Conservation (phyloP, 345 rosid genomes). For the Viola odorata region DNA sequence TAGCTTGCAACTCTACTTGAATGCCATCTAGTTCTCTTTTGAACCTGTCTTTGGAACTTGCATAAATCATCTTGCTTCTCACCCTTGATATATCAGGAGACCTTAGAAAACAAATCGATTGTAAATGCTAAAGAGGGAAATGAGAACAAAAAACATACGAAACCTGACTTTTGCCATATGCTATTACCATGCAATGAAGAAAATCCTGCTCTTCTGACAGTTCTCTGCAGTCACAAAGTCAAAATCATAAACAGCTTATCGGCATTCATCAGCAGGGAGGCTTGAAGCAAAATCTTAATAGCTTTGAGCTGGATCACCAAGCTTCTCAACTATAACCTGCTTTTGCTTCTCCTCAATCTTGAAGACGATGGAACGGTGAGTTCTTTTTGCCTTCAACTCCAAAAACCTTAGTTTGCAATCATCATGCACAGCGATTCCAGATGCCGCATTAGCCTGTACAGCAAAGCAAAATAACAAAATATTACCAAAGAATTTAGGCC, state of each 20-base stretch:
- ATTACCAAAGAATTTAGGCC: no score
- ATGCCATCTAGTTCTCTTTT: conserved; percentile 36
- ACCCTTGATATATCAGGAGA: conserved; percentile 33
- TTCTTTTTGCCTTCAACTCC: conserved; percentile 36
- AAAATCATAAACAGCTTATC: conserved; percentile 35
- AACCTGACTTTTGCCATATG: no score
- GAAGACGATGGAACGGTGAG: conserved; percentile 27
- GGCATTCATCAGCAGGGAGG: conserved; percentile 32
- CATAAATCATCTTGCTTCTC: conserved; percentile 38
- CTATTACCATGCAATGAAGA: conserved; percentile 35
- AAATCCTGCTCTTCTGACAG: conserved; percentile 31
- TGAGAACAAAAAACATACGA: not conserved
- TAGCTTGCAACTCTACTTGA: conserved; percentile 33
- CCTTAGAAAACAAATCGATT: conserved; percentile 10
- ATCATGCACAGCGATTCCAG: conserved; percentile 37
- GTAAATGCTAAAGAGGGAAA: not conserved
- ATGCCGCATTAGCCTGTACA: conserved; percentile 32
- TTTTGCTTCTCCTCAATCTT: conserved; percentile 39
- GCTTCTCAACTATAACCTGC: conserved; percentile 34
- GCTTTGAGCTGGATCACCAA: conserved; percentile 35
- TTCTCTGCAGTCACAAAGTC: conserved; percentile 35
- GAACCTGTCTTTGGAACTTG: conserved; percentile 36
- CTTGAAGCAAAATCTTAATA: conserved; percentile 31
- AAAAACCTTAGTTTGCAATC: conserved; percentile 33
- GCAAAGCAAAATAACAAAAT: no score